These are phyloP conservation scores for Xylaria hypoxylon DNA, from an alignment of 2,329 filamentous ascomycete genomes.

Conservation along the genomic window DNA sequence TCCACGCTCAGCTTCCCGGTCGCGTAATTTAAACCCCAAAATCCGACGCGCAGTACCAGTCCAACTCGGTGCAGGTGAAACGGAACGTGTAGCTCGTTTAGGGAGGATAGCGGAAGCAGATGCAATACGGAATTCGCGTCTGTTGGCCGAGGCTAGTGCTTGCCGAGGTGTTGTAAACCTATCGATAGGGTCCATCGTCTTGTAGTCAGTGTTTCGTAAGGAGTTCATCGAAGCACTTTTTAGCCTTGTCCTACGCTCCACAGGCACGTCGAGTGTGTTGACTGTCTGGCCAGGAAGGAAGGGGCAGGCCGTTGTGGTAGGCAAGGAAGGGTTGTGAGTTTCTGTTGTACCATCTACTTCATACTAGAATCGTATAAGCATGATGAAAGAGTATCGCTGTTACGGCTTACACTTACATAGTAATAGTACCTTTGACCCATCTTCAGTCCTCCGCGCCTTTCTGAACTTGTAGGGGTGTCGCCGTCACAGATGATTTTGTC, in stretches of 20 bases:
- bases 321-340: constrained; percentile 76
- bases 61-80: constrained; percentile 64
- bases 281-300: constrained; percentile 88
- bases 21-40: constrained; percentile 58
- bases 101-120: constrained; percentile 51
- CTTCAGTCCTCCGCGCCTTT: constrained; percentile 82
- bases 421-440: constrained; percentile 97
- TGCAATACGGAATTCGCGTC: constrained; percentile 50
- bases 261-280: constrained; percentile 85
- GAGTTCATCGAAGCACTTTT: constrained; percentile 76
- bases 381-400: constrained; percentile 17
- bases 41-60: constrained; percentile 59
- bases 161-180: constrained; percentile 78
- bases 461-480: constrained; percentile 63
- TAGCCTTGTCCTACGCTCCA: constrained; percentile 69
- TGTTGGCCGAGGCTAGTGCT: constrained; percentile 60
- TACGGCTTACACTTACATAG: constrained; percentile 72
- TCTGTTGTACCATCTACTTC: constrained; percentile 83
- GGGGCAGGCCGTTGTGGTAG: constrained; percentile 83
- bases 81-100: constrained; percentile 57
- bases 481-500: constrained; percentile 87
- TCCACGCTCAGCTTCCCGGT: constrained; percentile 52
- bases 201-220: constrained; percentile 67
- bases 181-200: constrained; percentile 82
- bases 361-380: constrained; percentile 68